Evolutionary conservation across 352 stramenopile species (phyloP), one percentile per base, ranked within the genome.

Genomic region (Aphanomyces stellatus): DNA sequence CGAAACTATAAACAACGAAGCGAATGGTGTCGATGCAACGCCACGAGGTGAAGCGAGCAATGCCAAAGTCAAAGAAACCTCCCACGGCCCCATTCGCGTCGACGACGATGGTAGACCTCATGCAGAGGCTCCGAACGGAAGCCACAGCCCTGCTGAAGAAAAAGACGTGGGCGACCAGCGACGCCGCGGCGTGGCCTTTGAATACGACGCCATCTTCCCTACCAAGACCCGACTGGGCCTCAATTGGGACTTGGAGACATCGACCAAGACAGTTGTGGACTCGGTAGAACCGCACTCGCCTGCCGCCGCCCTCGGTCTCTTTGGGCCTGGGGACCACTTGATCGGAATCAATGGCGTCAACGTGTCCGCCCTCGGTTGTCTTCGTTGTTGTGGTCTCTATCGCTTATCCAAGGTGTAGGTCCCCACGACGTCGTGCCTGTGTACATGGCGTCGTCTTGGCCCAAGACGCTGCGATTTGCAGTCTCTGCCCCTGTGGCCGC

Each of bases 281-380:
- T 59, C 40, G 3, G 42, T 67, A 25, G 41, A 59, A 15, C 19
- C 60, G 19, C 33, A 59, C 49, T 67, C 60, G 10, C 60, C 60
- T 7, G 60, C 46, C 7, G 60, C 46, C 30, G 60, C 43, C 30
- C 10, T 35, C 10, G 41, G 28, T 7, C 34, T 27, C 46, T 13
- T 67, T 24, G 25, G 34, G 24, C 49, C 60, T 10, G 8, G 27
- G 4, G 60, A 67, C 34, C 60, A 67, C 22, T 34, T 67, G 28
- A 7, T 67, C 2, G 41, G 28, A 11, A 56, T 67, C 31, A 49
- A 49, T 34, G 22, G 27, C 1, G 22, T 51, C 22, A 67, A 67
- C n/a, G 60, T 67, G n/a, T 46, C 41, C 10, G 6, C n/a, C 4
- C n/a, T 67, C 6, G 49, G 49, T 57, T 22, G 25, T 13, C 22